A percentile compares a stretch with the other conserved stretches of the same genome.
Evolutionary conservation across 805 yeast genomes (phyloP).

Genomic region (Myxozyma geophila): DNA sequence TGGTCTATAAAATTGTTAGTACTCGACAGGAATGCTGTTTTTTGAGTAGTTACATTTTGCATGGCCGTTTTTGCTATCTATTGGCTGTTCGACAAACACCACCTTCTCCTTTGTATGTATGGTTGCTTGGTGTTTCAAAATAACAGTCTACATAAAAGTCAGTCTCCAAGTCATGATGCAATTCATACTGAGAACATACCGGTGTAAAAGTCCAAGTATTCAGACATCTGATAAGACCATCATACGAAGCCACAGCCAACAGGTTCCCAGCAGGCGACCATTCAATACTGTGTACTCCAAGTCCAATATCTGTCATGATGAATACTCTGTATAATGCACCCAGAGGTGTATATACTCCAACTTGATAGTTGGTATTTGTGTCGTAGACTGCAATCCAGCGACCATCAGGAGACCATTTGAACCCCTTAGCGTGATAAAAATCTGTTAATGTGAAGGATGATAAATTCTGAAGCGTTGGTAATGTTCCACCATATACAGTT

Average conservation of each 20-base stretch:
- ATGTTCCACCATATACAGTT: conserved; percentile 26
- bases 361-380: conserved; percentile 21
- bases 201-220: conserved; percentile 35
- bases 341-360: conserved; percentile 27
- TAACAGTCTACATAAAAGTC: conserved; percentile 10
- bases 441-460: conserved; percentile 13
- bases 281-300: conserved; percentile 28
- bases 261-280: conserved; percentile 32
- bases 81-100: conserved; percentile 32
- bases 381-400: conserved; percentile 35
- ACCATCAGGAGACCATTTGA: conserved; percentile 36
- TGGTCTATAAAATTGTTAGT: conserved; percentile 13
- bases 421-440: conserved; percentile 24
- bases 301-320: conserved; percentile 13
- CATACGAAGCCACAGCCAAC: conserved; percentile 32
- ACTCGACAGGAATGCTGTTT: not conserved
- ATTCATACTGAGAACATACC: conserved; percentile 6
- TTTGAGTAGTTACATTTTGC: conserved; percentile 18
- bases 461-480: conserved; percentile 3
- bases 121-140: conserved; percentile 15
- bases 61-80: conserved; percentile 13
- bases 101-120: conserved; percentile 15
- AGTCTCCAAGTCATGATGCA: not conserved
- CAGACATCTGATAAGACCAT: conserved; percentile 29
- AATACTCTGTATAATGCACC: conserved; percentile 28